phyloP scores from a whole-genome alignment of 257 asterid species.

The Nicotiana attenuata region DNA sequence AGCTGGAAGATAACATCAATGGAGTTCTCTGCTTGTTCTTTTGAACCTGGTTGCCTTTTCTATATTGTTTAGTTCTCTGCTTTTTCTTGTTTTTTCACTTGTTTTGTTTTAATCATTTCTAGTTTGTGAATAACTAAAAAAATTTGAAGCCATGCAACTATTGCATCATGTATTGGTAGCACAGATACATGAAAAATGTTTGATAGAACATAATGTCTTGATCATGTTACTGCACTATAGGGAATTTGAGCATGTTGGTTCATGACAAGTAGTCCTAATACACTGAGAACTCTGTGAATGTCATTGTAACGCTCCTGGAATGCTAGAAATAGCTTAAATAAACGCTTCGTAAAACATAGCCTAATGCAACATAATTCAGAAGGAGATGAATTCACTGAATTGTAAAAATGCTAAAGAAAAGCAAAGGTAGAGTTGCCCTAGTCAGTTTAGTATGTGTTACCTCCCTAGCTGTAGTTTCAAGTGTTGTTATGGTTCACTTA shows the following conservation, averaged over 20 bases:
- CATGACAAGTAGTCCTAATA: neutral
- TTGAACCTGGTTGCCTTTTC: no score
- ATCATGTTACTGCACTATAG: neutral
- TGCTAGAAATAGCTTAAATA: neutral
- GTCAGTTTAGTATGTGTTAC: no score
- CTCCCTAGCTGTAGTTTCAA: no score
- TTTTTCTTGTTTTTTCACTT: slow-evolving; percentile 25
- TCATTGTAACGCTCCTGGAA: neutral
- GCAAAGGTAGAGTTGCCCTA: neutral
- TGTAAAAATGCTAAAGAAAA: neutral
- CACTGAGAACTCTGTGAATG: neutral
- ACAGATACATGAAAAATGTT: slow-evolving; percentile 4
- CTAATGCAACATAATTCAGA: neutral
- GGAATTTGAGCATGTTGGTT: neutral
- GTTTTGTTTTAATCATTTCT: slow-evolving; percentile 30
- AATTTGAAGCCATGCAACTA: slow-evolving; percentile 20
- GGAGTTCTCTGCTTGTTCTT: no score
- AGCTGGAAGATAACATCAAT: neutral
- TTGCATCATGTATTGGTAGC: neutral
- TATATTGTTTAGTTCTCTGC: slow-evolving; percentile 19
- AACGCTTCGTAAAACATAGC: no score
- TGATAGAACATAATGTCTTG: neutral
- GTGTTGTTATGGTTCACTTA: no score
- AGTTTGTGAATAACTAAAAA: slow-evolving; percentile 17
- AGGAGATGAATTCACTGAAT: neutral